Conservation (phyloP, 1,139 yeast species). For the Nakaseomyces delphensis region DNA sequence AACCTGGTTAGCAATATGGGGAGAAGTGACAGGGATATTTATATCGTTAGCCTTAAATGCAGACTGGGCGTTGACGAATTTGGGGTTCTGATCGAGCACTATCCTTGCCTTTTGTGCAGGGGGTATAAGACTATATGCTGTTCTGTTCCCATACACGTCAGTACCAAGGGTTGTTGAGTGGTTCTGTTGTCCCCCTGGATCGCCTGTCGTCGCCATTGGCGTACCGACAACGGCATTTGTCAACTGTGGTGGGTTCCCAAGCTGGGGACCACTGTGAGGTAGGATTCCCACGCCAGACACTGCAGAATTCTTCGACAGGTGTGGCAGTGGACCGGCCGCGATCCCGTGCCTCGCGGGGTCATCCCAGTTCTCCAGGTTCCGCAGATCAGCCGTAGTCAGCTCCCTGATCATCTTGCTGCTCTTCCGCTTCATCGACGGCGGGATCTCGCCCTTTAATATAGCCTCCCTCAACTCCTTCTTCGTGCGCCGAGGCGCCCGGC, state of each 20-base stretch:
- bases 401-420: conserved; percentile 3
- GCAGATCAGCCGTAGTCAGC: conserved; percentile 1
- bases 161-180: background rate
- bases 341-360: background rate
- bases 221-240: background rate
- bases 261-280: background rate
- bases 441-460: conserved; percentile 21
- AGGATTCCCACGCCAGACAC: background rate
- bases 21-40: background rate
- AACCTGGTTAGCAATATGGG: conserved; percentile 3
- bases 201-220: background rate
- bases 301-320: background rate
- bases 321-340: background rate
- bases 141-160: background rate
- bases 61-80: conserved; percentile 3
- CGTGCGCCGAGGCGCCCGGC: conserved; percentile 37
- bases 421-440: conserved; percentile 13
- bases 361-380: background rate
- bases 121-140: background rate
- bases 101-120: background rate
- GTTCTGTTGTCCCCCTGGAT: too few species aligned
- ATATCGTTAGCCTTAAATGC: conserved; percentile 2
- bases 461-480: conserved; percentile 32
- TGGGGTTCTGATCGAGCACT: conserved; percentile 3
- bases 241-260: background rate